Evolutionary conservation across 768 basidiomycete genomes (phyloP).

Genomic region (Termitomyces sp.): DNA sequence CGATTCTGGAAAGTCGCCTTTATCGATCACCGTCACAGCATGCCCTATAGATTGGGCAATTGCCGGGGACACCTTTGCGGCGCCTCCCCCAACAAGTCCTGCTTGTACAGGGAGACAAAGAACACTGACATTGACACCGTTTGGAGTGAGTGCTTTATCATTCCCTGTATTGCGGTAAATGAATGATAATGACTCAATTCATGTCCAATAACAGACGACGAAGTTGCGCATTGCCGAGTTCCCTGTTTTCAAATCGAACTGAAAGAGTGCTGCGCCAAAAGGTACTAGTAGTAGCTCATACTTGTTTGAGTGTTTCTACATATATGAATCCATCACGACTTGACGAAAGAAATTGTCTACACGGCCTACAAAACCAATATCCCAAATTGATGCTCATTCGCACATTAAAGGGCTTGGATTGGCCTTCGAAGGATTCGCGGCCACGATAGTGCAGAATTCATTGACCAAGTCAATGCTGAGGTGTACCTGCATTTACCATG

Average conservation of each 20-base stretch:
- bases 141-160: conserved; percentile 33
- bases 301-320: neutral
- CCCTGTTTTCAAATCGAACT: conserved; percentile 28
- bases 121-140: conserved; percentile 42
- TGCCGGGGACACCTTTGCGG: conserved; percentile 46
- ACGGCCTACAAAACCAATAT: neutral
- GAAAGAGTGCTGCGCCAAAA: neutral
- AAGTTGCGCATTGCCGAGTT: conserved; percentile 39
- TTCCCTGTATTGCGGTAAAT: neutral
- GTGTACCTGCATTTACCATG: conserved; percentile 31
- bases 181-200: neutral
- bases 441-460: conserved; percentile 74
- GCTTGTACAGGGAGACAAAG: conserved; percentile 35
- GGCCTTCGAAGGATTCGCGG: conserved; percentile 75
- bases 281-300: neutral
- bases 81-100: conserved; percentile 39
- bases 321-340: neutral
- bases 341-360: neutral
- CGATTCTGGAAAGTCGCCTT: conserved; percentile 42
- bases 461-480: conserved; percentile 89
- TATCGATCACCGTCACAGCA: conserved; percentile 44
- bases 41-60: conserved; percentile 43
- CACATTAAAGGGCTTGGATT: conserved; percentile 97
- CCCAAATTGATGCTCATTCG: conserved; percentile 85
- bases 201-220: conserved; percentile 10